Conservation (phyloP, 352 stramenopile genomes). For the Phytophthora cajani region DNA sequence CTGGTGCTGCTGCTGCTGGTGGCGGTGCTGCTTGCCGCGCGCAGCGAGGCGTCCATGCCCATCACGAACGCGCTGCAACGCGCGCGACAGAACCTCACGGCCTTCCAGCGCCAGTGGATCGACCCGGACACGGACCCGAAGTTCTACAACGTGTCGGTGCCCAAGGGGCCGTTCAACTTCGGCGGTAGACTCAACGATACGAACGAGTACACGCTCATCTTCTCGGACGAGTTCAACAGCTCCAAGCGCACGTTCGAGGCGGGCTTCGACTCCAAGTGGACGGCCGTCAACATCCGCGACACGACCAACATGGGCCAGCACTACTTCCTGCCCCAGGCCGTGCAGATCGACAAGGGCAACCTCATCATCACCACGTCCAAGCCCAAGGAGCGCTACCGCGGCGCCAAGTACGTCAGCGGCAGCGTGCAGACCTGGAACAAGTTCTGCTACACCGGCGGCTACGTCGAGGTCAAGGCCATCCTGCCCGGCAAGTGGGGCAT, state of each 20-base stretch:
- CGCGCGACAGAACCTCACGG: conserved; percentile 49
- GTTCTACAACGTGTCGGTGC: conserved; percentile 52
- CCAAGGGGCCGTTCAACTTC: conserved; percentile 50
- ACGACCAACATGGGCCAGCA: conserved; percentile 95
- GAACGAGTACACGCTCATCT: conserved; percentile 87
- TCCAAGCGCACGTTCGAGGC: conserved; percentile 93
- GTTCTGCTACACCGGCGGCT: conserved; percentile 98
- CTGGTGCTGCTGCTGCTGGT: conserved; percentile 21
- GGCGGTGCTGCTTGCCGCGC: conserved; percentile 16
- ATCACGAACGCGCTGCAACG: conserved; percentile 33
- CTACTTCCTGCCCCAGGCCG: conserved; percentile 94
- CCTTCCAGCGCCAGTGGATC: conserved; percentile 64
- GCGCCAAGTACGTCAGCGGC: conserved; percentile 86
- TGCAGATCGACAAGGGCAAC: conserved; percentile 94
- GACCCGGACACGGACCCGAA: conserved; percentile 78
- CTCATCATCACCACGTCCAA: conserved; percentile 93
- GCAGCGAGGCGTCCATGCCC: conserved; percentile 29
- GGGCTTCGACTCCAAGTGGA: conserved; percentile 96
- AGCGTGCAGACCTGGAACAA: conserved; percentile 99
- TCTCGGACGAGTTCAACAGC: conserved; percentile 98
- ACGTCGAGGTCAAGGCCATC: conserved; percentile 94
- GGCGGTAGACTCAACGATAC: conserved; percentile 37
- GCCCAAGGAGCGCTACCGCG: conserved; percentile 80
- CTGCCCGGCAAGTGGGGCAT: conserved; percentile 95
- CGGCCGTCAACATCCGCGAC: conserved; percentile 95